Evolutionary conservation across 148 eudicot species (phyloP).

Genomic region (Cornus florida): DNA sequence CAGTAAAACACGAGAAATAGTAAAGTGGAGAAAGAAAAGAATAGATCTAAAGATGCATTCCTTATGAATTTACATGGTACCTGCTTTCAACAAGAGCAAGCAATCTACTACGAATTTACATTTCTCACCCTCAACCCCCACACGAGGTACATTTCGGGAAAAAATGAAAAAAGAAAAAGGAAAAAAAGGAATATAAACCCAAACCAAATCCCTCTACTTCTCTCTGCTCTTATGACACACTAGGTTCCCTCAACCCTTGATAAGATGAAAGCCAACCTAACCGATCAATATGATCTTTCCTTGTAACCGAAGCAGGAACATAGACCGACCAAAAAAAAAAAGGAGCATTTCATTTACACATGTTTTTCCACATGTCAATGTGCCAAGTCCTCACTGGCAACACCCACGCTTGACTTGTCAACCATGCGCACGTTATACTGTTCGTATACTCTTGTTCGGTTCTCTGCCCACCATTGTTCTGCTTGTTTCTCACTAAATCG

Average conservation of each 20-base stretch:
- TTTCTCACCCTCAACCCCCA: conserved; percentile 54
- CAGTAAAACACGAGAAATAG: background rate
- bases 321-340: background rate
- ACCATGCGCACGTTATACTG: conserved; percentile 79
- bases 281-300: conserved; percentile 20
- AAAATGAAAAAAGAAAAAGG: conserved; percentile 21
- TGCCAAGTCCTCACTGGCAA: conserved; percentile 55
- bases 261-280: conserved; percentile 24
- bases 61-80: conserved; percentile 59
- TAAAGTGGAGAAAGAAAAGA: background rate
- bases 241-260: conserved; percentile 6
- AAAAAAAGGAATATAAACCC: conserved; percentile 17
- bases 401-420: conserved; percentile 86
- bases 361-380: conserved; percentile 37
- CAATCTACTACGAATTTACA: conserved; percentile 60
- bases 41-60: conserved; percentile 20
- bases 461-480: conserved; percentile 98
- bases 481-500: conserved; percentile 97
- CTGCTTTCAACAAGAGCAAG: conserved; percentile 39
- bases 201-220: conserved; percentile 22
- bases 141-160: conserved; percentile 4
- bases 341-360: conserved; percentile 23
- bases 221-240: conserved; percentile 20
- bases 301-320: conserved; percentile 8
- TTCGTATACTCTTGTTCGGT: conserved; percentile 84